Percentiles rank a stretch among this genome's conserved stretches.
phyloP scores from a whole-genome alignment of 495 filamentous ascomycete genomes.

The Tuber brumale region DNA sequence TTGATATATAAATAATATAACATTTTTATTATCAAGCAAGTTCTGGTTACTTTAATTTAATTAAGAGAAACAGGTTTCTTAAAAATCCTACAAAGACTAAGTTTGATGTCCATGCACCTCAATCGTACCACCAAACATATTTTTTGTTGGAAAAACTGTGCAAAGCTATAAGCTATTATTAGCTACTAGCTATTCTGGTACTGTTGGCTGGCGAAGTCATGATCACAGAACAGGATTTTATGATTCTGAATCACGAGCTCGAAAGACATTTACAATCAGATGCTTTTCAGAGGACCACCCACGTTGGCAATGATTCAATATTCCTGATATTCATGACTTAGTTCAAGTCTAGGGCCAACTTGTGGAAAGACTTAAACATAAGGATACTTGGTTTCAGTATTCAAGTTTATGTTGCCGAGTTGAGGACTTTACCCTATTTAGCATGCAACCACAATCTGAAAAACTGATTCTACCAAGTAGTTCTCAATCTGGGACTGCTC shows the following conservation, averaged over 20 bases:
- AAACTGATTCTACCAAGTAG: no score
- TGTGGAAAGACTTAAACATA: neutral
- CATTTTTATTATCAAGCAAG: no score
- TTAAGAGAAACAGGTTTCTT: neutral
- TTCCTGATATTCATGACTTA: neutral
- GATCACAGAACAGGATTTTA: slow-evolving; percentile 3
- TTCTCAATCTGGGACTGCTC: no score
- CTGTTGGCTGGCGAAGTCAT: neutral
- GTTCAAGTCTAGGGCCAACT: neutral
- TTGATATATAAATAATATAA: no score
- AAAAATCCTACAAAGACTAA: neutral
- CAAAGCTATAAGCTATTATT: neutral
- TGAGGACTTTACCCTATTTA: no score
- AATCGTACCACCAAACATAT: neutral
- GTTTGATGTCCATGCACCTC: neutral
- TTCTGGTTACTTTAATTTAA: no score
- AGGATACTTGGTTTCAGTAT: neutral
- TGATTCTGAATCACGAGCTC: neutral
- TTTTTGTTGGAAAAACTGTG: neutral
- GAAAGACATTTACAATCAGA: neutral
- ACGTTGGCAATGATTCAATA: neutral
- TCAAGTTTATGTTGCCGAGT: neutral
- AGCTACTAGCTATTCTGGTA: neutral
- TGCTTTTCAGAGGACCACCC: neutral
- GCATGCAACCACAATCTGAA: no score